A percentile compares a stretch with the other conserved stretches of the same genome.
Conservation (phyloP, 805 yeast genomes). For the Wickerhamiella sorbophila region DNA sequence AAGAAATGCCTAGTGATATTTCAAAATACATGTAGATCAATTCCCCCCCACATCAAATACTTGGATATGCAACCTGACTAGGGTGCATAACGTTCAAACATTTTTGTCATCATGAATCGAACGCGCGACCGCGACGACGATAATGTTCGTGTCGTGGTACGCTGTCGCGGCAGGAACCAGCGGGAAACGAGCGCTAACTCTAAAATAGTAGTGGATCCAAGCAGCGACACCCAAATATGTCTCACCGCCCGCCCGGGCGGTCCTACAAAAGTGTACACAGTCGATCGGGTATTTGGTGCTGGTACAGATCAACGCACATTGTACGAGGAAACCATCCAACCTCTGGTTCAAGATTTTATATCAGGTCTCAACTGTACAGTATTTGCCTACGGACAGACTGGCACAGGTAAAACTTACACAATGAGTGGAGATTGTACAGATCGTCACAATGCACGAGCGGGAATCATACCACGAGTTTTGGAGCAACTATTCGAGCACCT, state of each 20-base stretch:
- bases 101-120: not conserved
- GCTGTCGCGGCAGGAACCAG: not conserved
- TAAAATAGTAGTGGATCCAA: not conserved
- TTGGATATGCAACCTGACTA: not conserved
- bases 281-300: conserved; percentile 75
- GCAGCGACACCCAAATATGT: not conserved
- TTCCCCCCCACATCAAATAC: too few species aligned
- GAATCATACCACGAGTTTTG: conserved; percentile 48
- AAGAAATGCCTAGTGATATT: conserved; percentile 81
- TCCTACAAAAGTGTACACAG: conserved; percentile 41
- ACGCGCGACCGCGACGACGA: not conserved
- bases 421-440: conserved; percentile 57
- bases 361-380: conserved; percentile 48
- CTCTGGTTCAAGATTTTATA: conserved; percentile 51
- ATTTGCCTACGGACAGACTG: conserved; percentile 84
- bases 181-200: not conserved
- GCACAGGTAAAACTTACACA: conserved; percentile 68
- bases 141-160: not conserved
- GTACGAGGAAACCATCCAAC: conserved; percentile 53
- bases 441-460: conserved; percentile 30
- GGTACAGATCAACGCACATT: conserved; percentile 57
- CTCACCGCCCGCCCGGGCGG: conserved; percentile 1
- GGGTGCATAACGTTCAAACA: too few species aligned
- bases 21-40: conserved; percentile 13
- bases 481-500: conserved; percentile 40